Evolutionary conservation across 495 filamentous ascomycete species (phyloP).

Genomic region (Aspergillus bridgeri): DNA sequence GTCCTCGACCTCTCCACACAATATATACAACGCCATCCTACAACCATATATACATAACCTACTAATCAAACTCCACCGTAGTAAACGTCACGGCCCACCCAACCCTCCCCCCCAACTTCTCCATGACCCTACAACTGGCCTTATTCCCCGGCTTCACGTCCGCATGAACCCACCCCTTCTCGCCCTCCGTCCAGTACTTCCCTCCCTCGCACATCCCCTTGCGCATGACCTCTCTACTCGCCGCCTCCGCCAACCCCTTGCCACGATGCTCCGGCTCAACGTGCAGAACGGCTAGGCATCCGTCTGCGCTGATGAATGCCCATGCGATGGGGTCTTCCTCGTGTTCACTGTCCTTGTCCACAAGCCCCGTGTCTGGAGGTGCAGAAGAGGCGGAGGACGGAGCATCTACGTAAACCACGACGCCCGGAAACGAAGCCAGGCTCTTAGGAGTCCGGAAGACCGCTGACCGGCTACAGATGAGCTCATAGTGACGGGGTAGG

Average conservation of each 20-base stretch:
- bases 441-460: constrained; percentile 33
- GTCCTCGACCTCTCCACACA: background rate
- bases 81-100: constrained; percentile 39
- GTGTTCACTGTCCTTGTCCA: background rate
- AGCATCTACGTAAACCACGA: constrained; percentile 25
- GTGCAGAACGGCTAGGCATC: constrained; percentile 45
- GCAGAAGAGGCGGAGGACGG: background rate
- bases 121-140: constrained; percentile 50
- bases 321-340: constrained; percentile 40
- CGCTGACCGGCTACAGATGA: constrained; percentile 39
- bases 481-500: constrained; percentile 25
- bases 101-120: constrained; percentile 42
- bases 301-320: constrained; percentile 47
- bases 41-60: background rate
- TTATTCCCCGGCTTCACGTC: constrained; percentile 44
- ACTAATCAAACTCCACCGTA: constrained; percentile 30
- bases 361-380: constrained; percentile 4
- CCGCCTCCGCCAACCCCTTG: constrained; percentile 36
- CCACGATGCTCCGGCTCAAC: constrained; percentile 48
- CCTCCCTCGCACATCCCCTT: constrained; percentile 23
- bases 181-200: constrained; percentile 16
- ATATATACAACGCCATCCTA: background rate
- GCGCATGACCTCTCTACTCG: constrained; percentile 36
- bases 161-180: constrained; percentile 38
- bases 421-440: constrained; percentile 30